phyloP scores from a whole-genome alignment of 768 basidiomycete species.

The Suillus ampliporus region DNA sequence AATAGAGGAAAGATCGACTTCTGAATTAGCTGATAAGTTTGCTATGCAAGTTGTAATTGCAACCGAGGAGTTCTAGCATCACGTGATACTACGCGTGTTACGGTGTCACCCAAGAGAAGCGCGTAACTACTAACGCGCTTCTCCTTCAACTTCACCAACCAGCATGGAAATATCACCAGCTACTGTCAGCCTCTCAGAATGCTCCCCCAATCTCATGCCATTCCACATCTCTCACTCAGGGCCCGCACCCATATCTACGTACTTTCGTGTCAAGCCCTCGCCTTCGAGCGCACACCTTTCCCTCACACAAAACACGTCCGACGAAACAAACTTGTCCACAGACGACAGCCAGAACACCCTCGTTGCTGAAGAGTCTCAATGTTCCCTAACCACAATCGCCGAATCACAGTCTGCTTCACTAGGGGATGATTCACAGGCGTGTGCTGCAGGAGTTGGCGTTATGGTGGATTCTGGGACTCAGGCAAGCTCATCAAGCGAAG shows the following conservation, averaged over 20 bases:
- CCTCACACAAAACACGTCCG: neutral
- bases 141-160: neutral
- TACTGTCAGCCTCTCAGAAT: slow-evolving; percentile 38
- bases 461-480: slow-evolving; percentile 14
- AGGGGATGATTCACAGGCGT: neutral
- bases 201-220: slow-evolving; percentile 78
- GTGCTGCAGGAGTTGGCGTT: neutral
- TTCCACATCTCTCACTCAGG: slow-evolving; percentile 79
- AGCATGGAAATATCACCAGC: slow-evolving; percentile 26
- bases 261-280: slow-evolving; percentile 61
- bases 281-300: slow-evolving; percentile 20
- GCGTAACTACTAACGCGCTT: neutral
- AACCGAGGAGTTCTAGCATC: no score
- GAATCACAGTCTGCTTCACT: slow-evolving; percentile 1
- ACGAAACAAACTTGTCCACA: neutral
- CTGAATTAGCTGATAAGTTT: no score
- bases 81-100: neutral
- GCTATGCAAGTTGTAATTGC: no score
- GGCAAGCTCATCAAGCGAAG: neutral
- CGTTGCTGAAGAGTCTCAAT: slow-evolving; percentile 1
- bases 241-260: slow-evolving; percentile 74
- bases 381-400: slow-evolving; percentile 15
- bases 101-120: no score
- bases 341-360: neutral
- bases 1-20: no score